Conservation (phyloP, 148 eudicot species). For the Camellia granthamiana region DNA sequence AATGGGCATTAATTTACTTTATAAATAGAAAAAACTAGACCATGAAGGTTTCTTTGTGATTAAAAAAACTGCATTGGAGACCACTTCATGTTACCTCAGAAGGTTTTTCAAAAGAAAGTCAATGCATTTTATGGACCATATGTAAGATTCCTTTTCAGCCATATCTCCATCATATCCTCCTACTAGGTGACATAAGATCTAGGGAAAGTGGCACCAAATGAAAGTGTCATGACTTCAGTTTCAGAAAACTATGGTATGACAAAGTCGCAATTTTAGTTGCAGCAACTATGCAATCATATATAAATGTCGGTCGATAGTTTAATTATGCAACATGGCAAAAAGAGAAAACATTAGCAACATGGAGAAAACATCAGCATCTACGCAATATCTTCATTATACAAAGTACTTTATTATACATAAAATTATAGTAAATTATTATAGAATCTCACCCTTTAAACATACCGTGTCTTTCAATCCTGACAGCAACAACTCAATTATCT, state of each 20-base stretch:
- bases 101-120: neutral
- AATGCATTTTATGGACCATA: neutral
- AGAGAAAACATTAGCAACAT: neutral
- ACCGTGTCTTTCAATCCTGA: slow-evolving; percentile 92
- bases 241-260: neutral
- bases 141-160: neutral
- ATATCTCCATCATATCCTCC: neutral
- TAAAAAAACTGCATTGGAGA: neutral
- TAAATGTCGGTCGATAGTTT: neutral
- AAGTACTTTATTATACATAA: neutral
- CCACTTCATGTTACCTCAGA: too few relatives aligned
- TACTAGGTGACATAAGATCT: neutral
- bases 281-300: neutral
- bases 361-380: neutral
- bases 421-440: slow-evolving; percentile 1
- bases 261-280: neutral
- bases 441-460: slow-evolving; percentile 43
- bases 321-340: neutral
- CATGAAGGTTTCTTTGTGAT: too few relatives aligned
- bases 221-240: neutral
- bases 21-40: too few relatives aligned
- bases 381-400: neutral
- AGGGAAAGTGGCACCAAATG: neutral
- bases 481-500: slow-evolving; percentile 77
- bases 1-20: too few relatives aligned